Percentiles rank a stretch among this genome's conserved stretches.
These are phyloP conservation scores for Lodderomyces theae DNA, from an alignment of 1,139 yeast genomes.

Conservation along the genomic window DNA sequence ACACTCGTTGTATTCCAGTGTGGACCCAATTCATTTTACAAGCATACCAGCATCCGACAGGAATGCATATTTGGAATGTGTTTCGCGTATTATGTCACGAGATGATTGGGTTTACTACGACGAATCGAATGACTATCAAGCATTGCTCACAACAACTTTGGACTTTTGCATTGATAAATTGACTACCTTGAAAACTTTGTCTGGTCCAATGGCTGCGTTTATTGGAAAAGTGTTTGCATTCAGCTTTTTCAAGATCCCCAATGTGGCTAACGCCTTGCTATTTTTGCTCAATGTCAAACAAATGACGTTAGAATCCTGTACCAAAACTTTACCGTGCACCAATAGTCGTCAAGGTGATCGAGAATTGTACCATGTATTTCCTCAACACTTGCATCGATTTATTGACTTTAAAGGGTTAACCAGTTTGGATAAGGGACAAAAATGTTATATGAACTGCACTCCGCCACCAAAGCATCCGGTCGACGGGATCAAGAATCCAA, in stretches of 20 bases:
- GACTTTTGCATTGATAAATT: constrained; percentile 51
- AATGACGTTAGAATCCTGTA: constrained; percentile 28
- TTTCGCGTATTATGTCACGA: constrained; percentile 63
- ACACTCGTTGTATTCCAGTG: background rate
- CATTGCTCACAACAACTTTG: constrained; percentile 50
- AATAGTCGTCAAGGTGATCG: background rate
- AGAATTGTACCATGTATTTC: constrained; percentile 27
- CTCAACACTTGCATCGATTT: constrained; percentile 38
- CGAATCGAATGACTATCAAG: constrained; percentile 25
- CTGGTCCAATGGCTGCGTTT: constrained; percentile 66
- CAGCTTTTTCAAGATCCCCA: constrained; percentile 57
- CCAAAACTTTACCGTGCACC: constrained; percentile 17
- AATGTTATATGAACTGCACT: constrained; percentile 32
- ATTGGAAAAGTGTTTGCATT: constrained; percentile 79
- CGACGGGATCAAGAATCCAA: constrained; percentile 55
- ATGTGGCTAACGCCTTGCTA: constrained; percentile 60
- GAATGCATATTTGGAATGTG: constrained; percentile 70
- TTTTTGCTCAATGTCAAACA: constrained; percentile 59
- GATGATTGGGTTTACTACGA: constrained; percentile 53
- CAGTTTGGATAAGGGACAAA: constrained; percentile 22
- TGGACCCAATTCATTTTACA: constrained; percentile 12
- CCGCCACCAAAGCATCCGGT: constrained; percentile 57
- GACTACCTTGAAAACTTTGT: constrained; percentile 52
- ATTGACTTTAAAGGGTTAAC: constrained; percentile 35
- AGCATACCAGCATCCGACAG: constrained; percentile 41